Evolutionary conservation across 2,329 filamentous ascomycete genomes (phyloP), one percentile per base, ranked within the genome.

Genomic region (Alternaria conjuncta): DNA sequence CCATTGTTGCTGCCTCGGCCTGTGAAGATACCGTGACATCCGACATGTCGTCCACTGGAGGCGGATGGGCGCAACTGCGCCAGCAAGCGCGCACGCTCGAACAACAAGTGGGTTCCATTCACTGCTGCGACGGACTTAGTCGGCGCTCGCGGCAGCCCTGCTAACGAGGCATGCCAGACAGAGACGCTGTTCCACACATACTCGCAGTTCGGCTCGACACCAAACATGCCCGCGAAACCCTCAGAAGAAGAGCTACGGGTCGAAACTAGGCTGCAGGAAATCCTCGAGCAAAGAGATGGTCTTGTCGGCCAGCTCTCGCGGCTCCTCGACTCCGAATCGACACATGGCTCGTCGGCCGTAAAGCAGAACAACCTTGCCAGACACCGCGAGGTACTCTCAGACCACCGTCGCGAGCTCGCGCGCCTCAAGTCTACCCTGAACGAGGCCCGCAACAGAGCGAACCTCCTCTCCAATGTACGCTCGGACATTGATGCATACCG

Each of bases 351-450:
- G 47, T 98, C 95, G 41, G 94, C 94, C 60, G 87, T 97, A n/a
- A 98, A 98, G 82, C 94, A 97, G 76, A 97, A 95, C 84, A 97
- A 98, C 79, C 89, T 99, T 41, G 87, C 92, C 63, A 91, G 97
- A 28, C 93, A 98, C 73, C 92, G 93, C 70, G 94, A 97, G 83
- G 91, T 97, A 78, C 90, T 98, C 15, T 84, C 89, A 41, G 92
- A 97, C 78, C 95, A 99, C 83, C 89, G 90, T 65, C 90, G 90
- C 68, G 95, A 98, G 80, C 88, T 97, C 41, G 81, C 85, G 5
- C 91, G 94, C 10, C 86, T 98, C 55, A 91, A 89, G 63, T 85
- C 88, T 26, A 87, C 89, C 62, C 90, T 99, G 55, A 82, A 88
- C 56, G 90, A 95, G 71, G 89, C 92, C 53, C 92, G 96, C 75